Conservation (phyloP, 331 rosid species). For the Acacia pycnantha region DNA sequence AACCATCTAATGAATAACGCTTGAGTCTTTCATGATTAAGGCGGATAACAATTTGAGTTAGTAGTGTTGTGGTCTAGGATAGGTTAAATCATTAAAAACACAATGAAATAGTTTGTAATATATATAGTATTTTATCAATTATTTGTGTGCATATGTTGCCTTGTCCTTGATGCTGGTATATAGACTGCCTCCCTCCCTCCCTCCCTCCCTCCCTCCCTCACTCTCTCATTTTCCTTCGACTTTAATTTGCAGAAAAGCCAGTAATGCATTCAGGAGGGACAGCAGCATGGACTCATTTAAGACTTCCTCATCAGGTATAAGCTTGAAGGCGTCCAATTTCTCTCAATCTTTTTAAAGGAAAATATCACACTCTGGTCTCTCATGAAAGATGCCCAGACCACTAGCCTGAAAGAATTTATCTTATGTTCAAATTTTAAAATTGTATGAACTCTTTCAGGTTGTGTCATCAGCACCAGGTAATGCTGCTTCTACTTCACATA, state of each 20-base stretch:
- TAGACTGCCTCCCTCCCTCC: neutral
- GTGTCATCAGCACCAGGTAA: slow-evolving; percentile 37
- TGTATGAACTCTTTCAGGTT: slow-evolving; percentile 35
- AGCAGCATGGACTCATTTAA: slow-evolving; percentile 55
- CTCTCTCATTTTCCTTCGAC: neutral
- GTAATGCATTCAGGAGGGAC: slow-evolving; percentile 57
- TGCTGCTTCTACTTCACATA: slow-evolving; percentile 40
- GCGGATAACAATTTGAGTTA: neutral
- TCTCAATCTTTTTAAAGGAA: neutral
- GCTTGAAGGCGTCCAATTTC: slow-evolving; percentile 8
- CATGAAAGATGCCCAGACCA: neutral
- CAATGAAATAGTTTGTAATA: neutral
- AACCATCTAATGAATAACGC: neutral
- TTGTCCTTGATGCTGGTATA: neutral
- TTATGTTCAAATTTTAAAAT: neutral
- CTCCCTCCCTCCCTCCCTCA: neutral
- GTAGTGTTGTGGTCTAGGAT: neutral
- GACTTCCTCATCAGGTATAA: slow-evolving; percentile 69
- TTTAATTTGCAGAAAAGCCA: slow-evolving; percentile 61
- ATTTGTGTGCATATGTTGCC: neutral
- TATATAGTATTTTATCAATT: neutral
- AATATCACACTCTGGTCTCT: neutral
- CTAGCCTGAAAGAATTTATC: neutral
- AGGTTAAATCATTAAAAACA: neutral
- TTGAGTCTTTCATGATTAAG: neutral